Evolutionary conservation across 768 basidiomycete species (phyloP).

Genomic region (Mrakia hoshinonis): DNA sequence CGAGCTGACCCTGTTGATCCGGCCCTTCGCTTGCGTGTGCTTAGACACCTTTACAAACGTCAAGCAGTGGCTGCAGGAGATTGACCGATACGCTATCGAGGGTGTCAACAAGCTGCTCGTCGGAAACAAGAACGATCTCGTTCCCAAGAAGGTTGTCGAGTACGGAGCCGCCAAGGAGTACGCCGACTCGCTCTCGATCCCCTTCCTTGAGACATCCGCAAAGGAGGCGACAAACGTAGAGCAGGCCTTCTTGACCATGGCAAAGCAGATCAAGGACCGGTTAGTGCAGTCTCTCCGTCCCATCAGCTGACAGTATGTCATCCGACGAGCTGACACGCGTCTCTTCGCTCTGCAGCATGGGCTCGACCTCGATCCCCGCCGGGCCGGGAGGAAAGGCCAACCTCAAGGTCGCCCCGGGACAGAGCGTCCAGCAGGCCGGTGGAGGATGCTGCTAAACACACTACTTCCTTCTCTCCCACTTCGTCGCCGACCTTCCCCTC

Average conservation of each 20-base stretch:
- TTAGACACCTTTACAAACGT: conserved; percentile 30
- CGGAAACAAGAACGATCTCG: conserved; percentile 31
- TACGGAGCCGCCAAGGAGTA: conserved; percentile 64
- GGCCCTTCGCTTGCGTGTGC: background rate
- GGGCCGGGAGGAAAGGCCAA: conserved; percentile 67
- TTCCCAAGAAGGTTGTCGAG: conserved; percentile 55
- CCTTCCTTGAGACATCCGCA: conserved; percentile 31
- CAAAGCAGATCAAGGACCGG: conserved; percentile 76
- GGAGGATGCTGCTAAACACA: conserved; percentile 62
- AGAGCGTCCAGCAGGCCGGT: conserved; percentile 68
- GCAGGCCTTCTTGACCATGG: conserved; percentile 31
- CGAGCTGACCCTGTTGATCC: no score
- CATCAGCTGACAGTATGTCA: no score
- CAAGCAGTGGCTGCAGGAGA: conserved; percentile 71
- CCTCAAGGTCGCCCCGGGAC: conserved; percentile 68
- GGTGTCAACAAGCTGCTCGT: conserved; percentile 31
- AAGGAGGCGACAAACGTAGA: conserved; percentile 31
- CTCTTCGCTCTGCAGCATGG: conserved; percentile 48
- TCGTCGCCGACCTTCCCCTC: no score
- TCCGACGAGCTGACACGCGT: background rate
- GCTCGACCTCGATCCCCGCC: conserved; percentile 64
- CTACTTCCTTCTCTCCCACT: background rate
- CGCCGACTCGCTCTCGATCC: conserved; percentile 29
- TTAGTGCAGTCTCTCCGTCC: conserved; percentile 38
- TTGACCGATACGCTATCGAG: conserved; percentile 51